Conservation (phyloP, 306 rosid species). For the Malus sylvestris region DNA sequence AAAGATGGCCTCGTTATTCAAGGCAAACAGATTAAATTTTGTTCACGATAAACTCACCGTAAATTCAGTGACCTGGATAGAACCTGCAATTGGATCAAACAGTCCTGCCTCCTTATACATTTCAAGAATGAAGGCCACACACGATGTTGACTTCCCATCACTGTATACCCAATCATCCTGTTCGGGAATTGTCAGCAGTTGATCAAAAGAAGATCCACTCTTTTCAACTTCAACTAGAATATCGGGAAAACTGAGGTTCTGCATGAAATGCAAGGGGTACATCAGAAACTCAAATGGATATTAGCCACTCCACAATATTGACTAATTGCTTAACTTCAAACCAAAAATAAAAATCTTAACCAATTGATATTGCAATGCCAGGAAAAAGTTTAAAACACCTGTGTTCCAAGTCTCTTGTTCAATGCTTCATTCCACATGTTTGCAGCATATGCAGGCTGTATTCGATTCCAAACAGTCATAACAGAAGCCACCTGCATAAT, state of each 20-base stretch:
- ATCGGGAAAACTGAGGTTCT: conserved; percentile 80
- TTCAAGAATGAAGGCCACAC: conserved; percentile 79
- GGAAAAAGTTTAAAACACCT: conserved; percentile 29
- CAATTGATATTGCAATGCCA: neutral
- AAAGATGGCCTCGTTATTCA: neutral
- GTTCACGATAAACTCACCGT: conserved; percentile 54
- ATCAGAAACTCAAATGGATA: neutral
- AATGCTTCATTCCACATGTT: conserved; percentile 98
- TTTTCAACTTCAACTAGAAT: conserved; percentile 77
- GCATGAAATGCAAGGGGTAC: conserved; percentile 22
- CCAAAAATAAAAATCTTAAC: neutral
- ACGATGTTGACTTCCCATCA: conserved; percentile 91
- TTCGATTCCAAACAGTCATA: conserved; percentile 91
- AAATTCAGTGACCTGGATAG: conserved; percentile 91
- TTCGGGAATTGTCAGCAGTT: conserved; percentile 80
- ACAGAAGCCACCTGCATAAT: conserved; percentile 80
- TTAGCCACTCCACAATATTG: neutral
- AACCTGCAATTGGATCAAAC: conserved; percentile 72
- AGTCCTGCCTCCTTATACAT: conserved; percentile 95
- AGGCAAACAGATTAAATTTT: conserved; percentile 10
- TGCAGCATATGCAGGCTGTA: conserved; percentile 84
- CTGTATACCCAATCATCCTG: conserved; percentile 85
- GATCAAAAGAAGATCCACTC: conserved; percentile 82
- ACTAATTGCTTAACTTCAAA: conserved; percentile 2
- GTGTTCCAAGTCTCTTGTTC: conserved; percentile 83